Conservation (phyloP, 1,284 basidiomycete genomes). For the Coniferiporia weirii region DNA sequence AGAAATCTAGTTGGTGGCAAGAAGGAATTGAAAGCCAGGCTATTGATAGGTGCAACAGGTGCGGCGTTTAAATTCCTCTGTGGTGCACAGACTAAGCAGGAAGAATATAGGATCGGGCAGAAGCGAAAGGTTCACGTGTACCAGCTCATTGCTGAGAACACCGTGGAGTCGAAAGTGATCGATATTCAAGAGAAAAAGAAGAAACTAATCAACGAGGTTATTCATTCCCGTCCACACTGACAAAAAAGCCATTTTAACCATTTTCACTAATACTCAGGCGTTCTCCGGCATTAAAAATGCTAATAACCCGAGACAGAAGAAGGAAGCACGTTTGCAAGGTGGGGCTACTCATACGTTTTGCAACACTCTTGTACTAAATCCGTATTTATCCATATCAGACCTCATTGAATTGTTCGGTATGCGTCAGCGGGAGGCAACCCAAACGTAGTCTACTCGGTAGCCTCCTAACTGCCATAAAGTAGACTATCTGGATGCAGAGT, state of each 20-base stretch:
- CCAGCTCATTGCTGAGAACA: constrained; percentile 83
- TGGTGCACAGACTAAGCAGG: constrained; percentile 6
- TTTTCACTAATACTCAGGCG: constrained; percentile 39
- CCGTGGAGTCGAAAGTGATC: constrained; percentile 80
- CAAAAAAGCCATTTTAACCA: not conserved
- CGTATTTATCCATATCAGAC: constrained; percentile 29
- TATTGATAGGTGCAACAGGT: constrained; percentile 74
- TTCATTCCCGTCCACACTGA: constrained; percentile 12
- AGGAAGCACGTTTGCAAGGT: constrained; percentile 74
- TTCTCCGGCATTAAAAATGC: constrained; percentile 71
- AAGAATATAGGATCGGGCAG: constrained; percentile 62
- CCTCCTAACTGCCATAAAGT: not conserved
- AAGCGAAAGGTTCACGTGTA: constrained; percentile 79
- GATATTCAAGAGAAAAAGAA: constrained; percentile 84
- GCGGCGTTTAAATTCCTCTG: constrained; percentile 16
- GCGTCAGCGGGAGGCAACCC: constrained; percentile 22
- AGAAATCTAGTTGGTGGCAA: constrained; percentile 62
- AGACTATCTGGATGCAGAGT: not conserved
- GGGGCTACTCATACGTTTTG: constrained; percentile 10
- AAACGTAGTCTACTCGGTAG: constrained; percentile 10
- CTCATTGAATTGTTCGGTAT: constrained; percentile 56
- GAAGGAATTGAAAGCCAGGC: constrained; percentile 89
- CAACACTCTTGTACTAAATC: not conserved
- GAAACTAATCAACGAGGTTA: constrained; percentile 60
- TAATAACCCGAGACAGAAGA: constrained; percentile 66